Evolutionary conservation across 2,329 filamentous ascomycete genomes (phyloP).

Genomic region (Fusarium hainanense): DNA sequence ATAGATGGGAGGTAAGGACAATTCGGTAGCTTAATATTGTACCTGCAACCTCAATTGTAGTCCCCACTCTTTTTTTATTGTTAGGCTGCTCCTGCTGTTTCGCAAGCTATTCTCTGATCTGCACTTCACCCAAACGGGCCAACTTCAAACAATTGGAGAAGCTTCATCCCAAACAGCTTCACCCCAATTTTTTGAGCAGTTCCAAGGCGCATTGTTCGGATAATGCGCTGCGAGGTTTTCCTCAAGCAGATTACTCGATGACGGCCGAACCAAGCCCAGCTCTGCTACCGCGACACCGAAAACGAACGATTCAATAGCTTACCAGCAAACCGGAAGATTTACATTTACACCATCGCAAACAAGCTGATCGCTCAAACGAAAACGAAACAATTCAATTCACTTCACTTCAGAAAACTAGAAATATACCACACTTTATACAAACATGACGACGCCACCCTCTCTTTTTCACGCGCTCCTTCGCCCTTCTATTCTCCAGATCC

Average conservation of each 20-base stretch:
- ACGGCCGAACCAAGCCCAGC: conserved; percentile 41
- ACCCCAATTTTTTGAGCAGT: not conserved
- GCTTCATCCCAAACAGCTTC: conserved; percentile 17
- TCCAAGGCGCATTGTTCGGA: conserved; percentile 37
- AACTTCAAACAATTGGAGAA: conserved; percentile 12
- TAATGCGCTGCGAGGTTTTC: conserved; percentile 46
- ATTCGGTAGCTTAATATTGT: not conserved
- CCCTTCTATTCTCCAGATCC: conserved; percentile 87
- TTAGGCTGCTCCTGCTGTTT: conserved; percentile 17
- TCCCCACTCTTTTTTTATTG: conserved; percentile 28
- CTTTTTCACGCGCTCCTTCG: conserved; percentile 81
- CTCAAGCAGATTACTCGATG: conserved; percentile 43
- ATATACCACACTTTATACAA: conserved; percentile 17
- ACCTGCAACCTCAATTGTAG: not conserved
- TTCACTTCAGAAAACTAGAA: not conserved
- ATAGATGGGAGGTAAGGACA: too few relatives aligned
- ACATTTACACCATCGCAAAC: conserved; percentile 1
- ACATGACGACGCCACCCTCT: conserved; percentile 60
- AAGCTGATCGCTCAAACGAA: not conserved
- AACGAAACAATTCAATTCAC: not conserved
- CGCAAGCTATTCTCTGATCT: conserved; percentile 28
- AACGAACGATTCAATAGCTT: conserved; percentile 36
- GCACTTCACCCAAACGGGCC: conserved; percentile 22
- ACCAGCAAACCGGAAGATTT: conserved; percentile 3
- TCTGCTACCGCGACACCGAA: conserved; percentile 43